Base-by-base conservation (phyloP, 768 basidiomycete genomes). In the Suillus luteus region DNA sequence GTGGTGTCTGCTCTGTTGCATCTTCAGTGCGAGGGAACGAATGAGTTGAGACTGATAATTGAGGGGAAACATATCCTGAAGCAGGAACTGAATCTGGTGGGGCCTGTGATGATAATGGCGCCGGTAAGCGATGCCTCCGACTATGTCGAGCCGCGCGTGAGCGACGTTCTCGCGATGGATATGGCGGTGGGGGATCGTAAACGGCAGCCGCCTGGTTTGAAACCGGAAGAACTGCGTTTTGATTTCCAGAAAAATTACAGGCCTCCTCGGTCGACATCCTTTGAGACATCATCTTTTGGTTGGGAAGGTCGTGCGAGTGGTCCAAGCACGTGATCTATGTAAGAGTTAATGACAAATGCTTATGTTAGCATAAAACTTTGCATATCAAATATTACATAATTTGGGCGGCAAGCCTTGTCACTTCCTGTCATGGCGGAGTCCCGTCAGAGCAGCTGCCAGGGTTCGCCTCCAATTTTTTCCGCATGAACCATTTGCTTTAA, bases 131-230 rank as follows among this genome's bases (percentile, higher is more conserved):
- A 58, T 77, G 67, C 62, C 73, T 74, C 63, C 71, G 76, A 7
- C 67, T 65, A 55, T 68, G 55, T 31, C 76, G 77, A 59, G 71
- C 67, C 52, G 76, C 64, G 60, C 81, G 75, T 8, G 74, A 62
- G 43, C 83, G 82, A 24, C 85, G 78, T 64, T 81, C 72, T 40
- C 73, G 76, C 1, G 81, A 78, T 22, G 88, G 89, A 73, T 91
- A 91, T 2, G 90, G 90, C 0, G 90, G 90, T 11, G 90, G 90
- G 3, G 90, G 90, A 67, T 91, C 89, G 11, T 74, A 62, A 6
- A 63, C 61, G 2, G 68, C 55, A 19, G 27, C 38, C 12, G 12
- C 62, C 65, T 12, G 70, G 58, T 5, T 71, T 6, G 40, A 33
- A 0, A 49, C 51, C 22, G 68, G 57, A 60, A 9, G 41, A 35